Conservation (phyloP, 768 basidiomycete genomes). For the Russula ochroleuca region DNA sequence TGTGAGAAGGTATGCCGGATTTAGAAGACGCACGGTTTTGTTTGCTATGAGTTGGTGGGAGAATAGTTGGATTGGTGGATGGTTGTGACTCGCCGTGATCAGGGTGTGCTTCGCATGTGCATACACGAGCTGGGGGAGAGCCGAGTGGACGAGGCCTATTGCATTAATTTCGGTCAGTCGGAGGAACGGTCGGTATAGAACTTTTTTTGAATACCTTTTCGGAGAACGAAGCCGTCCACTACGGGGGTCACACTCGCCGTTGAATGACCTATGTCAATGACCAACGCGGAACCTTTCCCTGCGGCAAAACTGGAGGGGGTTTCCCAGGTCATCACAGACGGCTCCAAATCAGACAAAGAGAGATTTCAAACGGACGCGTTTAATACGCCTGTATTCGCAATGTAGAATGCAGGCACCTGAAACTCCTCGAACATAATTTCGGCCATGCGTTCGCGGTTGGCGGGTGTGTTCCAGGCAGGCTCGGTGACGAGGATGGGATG, state of each 20-base stretch:
- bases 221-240: conserved; percentile 94
- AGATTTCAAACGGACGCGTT: conserved; percentile 57
- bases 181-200: background rate
- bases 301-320: conserved; percentile 71
- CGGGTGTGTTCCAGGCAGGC: conserved; percentile 91
- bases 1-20: background rate
- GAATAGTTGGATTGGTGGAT: conserved; percentile 61
- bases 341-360: background rate
- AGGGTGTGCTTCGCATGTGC: conserved; percentile 72
- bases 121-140: conserved; percentile 75
- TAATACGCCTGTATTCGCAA: conserved; percentile 90
- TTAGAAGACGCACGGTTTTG: conserved; percentile 48
- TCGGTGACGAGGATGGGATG: conserved; percentile 94
- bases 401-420: conserved; percentile 91
- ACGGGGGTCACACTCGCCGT: conserved; percentile 91
- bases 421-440: conserved; percentile 99
- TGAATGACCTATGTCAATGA: conserved; percentile 89
- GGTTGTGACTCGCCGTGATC: conserved; percentile 43
- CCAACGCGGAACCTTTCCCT: conserved; percentile 94
- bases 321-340: background rate
- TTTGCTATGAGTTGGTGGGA: conserved; percentile 90
- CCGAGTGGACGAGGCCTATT: conserved; percentile 71
- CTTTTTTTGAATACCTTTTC: conserved; percentile 61
- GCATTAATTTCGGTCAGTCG: background rate
- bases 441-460: conserved; percentile 91